A percentile compares a stretch with the other conserved stretches of the same genome.
Conservation (phyloP, 2,329 filamentous ascomycete genomes). For the Calonectria multiphialidica region DNA sequence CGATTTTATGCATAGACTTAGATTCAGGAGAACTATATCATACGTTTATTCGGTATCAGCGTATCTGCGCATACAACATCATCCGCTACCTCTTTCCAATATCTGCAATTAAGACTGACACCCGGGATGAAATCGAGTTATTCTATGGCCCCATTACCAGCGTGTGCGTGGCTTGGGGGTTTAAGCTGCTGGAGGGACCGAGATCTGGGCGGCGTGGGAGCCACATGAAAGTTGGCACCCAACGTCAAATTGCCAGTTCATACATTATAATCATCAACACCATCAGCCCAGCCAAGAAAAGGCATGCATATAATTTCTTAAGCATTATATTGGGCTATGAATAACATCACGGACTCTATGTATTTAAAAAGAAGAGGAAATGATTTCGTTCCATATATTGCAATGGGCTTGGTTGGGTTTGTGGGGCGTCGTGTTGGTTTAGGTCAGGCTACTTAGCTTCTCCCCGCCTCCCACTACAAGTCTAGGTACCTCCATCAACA, state of each 20-base stretch:
- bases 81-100: background rate
- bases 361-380: background rate
- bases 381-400: background rate
- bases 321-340: too few species aligned
- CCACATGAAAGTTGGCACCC: background rate
- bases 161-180: background rate
- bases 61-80: background rate
- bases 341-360: background rate
- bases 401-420: background rate
- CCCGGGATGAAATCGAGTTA: too few species aligned
- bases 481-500: slow-evolving; percentile 4
- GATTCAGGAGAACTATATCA: background rate
- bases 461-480: slow-evolving; percentile 1
- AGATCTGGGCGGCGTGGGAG: background rate
- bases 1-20: background rate
- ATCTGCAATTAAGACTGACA: background rate
- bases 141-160: background rate
- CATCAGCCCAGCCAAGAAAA: background rate
- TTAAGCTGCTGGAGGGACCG: background rate
- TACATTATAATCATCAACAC: too few species aligned
- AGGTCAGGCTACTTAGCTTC: background rate
- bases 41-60: background rate
- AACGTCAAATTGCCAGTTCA: too few species aligned
- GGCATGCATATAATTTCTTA: background rate
- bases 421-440: slow-evolving; percentile 5